phyloP scores from a whole-genome alignment of 2,329 filamentous ascomycete species.

The Sporothrix phasma region DNA sequence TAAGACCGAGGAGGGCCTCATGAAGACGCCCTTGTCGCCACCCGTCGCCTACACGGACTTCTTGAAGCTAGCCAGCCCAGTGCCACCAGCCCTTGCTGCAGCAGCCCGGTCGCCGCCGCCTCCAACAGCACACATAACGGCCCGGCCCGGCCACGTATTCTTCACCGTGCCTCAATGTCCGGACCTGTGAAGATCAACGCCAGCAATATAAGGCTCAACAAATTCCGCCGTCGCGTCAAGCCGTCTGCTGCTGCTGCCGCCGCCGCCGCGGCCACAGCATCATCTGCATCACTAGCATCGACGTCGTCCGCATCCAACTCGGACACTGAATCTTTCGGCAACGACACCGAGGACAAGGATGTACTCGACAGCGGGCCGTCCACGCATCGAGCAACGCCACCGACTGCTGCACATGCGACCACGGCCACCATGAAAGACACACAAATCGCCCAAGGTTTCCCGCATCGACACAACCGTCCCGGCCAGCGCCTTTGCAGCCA shows the following conservation, averaged over 20 bases:
- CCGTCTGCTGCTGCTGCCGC: slow-evolving; percentile 16
- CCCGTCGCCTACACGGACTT: slow-evolving; percentile 88
- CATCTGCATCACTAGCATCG: background rate
- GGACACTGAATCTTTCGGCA: slow-evolving; percentile 23
- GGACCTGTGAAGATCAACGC: slow-evolving; percentile 36
- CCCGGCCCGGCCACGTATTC: background rate
- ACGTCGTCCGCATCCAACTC: slow-evolving; percentile 26
- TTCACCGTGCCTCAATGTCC: slow-evolving; percentile 16
- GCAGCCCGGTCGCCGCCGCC: background rate
- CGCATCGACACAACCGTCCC: slow-evolving; percentile 32
- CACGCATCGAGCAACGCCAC: slow-evolving; percentile 42
- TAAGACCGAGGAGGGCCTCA: slow-evolving; percentile 55
- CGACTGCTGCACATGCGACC: slow-evolving; percentile 48
- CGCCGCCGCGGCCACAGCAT: slow-evolving; percentile 23
- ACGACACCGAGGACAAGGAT: slow-evolving; percentile 21
- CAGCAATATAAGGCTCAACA: slow-evolving; percentile 30
- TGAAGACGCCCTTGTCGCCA: slow-evolving; percentile 82
- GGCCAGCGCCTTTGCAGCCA: slow-evolving; percentile 37
- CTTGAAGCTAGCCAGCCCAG: slow-evolving; percentile 53
- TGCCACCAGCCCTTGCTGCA: slow-evolving; percentile 14
- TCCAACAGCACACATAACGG: background rate
- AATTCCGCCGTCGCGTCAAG: background rate
- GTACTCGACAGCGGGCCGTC: slow-evolving; percentile 38
- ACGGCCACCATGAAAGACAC: slow-evolving; percentile 38
- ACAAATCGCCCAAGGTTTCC: slow-evolving; percentile 37